Evolutionary conservation across 139 green algal genomes (phyloP), one percentile per base, ranked within the genome.

Genomic region (Picochlorum sp.): DNA sequence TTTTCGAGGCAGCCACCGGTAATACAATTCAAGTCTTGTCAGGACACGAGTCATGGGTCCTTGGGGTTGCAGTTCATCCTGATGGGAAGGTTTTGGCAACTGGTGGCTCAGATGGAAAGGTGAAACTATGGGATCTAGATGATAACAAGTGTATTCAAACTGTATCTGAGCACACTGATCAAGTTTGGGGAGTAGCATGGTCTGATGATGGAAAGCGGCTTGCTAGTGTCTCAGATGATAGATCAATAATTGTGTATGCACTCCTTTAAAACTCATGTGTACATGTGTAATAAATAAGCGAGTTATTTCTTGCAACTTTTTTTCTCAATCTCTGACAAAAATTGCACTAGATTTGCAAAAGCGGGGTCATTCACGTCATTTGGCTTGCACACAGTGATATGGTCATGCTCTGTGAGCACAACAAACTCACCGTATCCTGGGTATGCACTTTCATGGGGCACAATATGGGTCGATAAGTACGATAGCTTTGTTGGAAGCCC

Each of bases 41-140:
- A 82, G 90, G 90, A 6, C 90, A 97, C 69, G 81, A 88, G 62
- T 92, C 85, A 0, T 97, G 90, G 90, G 89, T 95, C 49, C 65
- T 97, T 28, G 73, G 58, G 3, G 86, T 97, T 50, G 77, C 75
- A 6, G 73, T 74, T 10, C 83, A 92, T 69, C 88, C 90, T 4
- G 66, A 72, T 56, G 87, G 88, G 20, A 65, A 49, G 2, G 52
- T 63, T 8, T 88, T 92, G 74, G 86, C 75, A 16, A 92, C 80
- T 11, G 76, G 78, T n/a, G 85, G 77, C 56, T 83, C 69, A 49
- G 90, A 96, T 68, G 63, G 63, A 23, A 88, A 86, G 54, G 80
- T 82, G 38, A 89, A 88, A 76, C 71, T 97, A 67, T 97, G 87
- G 87, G 90, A 97, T 68, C 56, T 97, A 49, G 41, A 57, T 3